These are phyloP conservation scores for Fusarium sp. DNA, from an alignment of 2,329 filamentous ascomycete species.

Conservation along the genomic window DNA sequence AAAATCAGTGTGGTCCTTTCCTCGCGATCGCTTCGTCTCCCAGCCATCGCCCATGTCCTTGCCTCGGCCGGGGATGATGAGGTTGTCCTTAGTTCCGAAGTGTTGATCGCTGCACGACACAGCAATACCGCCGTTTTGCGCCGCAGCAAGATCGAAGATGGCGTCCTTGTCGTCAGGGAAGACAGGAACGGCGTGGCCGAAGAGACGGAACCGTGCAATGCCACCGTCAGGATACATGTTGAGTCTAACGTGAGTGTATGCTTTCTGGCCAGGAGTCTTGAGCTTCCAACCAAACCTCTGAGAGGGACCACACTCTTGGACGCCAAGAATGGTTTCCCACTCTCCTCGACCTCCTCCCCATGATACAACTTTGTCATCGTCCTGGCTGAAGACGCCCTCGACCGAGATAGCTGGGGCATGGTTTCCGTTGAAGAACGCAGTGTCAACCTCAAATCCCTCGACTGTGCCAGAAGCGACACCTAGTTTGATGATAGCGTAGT, in stretches of 20 bases:
- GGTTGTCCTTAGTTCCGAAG: slow-evolving; percentile 84
- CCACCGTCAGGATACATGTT: slow-evolving; percentile 91
- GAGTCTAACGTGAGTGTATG: slow-evolving; percentile 82
- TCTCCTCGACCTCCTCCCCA: slow-evolving; percentile 70
- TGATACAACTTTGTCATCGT: slow-evolving; percentile 73
- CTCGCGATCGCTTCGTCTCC: slow-evolving; percentile 83
- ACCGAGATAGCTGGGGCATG: slow-evolving; percentile 84
- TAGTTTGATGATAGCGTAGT: slow-evolving; percentile 75
- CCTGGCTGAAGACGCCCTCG: slow-evolving; percentile 76
- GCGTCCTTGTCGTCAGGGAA: slow-evolving; percentile 75
- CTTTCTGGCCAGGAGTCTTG: slow-evolving; percentile 67
- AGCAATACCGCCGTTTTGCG: slow-evolving; percentile 82
- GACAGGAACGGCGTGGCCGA: slow-evolving; percentile 80
- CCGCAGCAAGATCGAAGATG: slow-evolving; percentile 81
- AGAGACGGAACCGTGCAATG: slow-evolving; percentile 83
- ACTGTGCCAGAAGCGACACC: slow-evolving; percentile 79
- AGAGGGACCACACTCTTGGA: slow-evolving; percentile 79
- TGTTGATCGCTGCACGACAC: slow-evolving; percentile 85
- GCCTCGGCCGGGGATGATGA: slow-evolving; percentile 81
- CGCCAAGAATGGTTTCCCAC: slow-evolving; percentile 79
- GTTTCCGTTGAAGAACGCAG: slow-evolving; percentile 85
- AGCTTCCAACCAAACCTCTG: slow-evolving; percentile 81
- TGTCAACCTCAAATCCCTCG: slow-evolving; percentile 82
- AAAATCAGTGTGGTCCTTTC: slow-evolving; percentile 82
- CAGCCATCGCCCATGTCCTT: slow-evolving; percentile 91